Percentiles rank a stretch among this genome's conserved stretches.
Conservation (phyloP, 768 basidiomycete species). For the Pisolithus orientalis region DNA sequence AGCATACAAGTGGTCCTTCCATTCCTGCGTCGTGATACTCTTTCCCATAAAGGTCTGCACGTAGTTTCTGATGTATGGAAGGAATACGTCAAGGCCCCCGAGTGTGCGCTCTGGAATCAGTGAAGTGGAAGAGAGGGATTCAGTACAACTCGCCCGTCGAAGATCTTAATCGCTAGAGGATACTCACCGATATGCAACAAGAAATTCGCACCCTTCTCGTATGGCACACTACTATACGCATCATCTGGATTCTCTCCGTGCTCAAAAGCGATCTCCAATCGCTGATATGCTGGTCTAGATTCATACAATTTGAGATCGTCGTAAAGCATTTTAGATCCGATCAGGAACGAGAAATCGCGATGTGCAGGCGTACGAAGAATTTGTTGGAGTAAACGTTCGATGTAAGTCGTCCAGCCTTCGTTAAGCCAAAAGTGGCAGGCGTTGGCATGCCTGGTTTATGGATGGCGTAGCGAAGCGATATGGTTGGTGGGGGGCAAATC, state of each 20-base stretch:
- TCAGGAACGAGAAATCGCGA: slow-evolving; percentile 75
- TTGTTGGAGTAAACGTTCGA: slow-evolving; percentile 75
- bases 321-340: slow-evolving; percentile 65
- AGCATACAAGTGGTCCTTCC: slow-evolving; percentile 72
- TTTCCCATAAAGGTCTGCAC: slow-evolving; percentile 75
- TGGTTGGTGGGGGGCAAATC: too few species aligned
- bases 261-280: slow-evolving; percentile 71
- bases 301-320: slow-evolving; percentile 62
- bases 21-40: slow-evolving; percentile 78
- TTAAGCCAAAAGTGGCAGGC: slow-evolving; percentile 86
- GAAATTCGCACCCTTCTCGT: slow-evolving; percentile 88
- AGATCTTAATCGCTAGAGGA: neutral
- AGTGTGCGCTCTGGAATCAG: slow-evolving; percentile 52
- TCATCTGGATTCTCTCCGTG: slow-evolving; percentile 73
- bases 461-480: too few species aligned
- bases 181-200: slow-evolving; percentile 70
- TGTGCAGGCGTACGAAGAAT: slow-evolving; percentile 66
- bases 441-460: slow-evolving; percentile 47
- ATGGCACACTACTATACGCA: slow-evolving; percentile 69
- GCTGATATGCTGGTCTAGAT: slow-evolving; percentile 62
- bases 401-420: slow-evolving; percentile 92
- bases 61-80: slow-evolving; percentile 82
- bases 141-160: too few species aligned
- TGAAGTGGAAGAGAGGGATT: neutral
- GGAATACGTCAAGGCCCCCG: slow-evolving; percentile 68